These are phyloP conservation scores for Halophytophthora polymorphica DNA, from an alignment of 352 stramenopile genomes.

Conservation along the genomic window DNA sequence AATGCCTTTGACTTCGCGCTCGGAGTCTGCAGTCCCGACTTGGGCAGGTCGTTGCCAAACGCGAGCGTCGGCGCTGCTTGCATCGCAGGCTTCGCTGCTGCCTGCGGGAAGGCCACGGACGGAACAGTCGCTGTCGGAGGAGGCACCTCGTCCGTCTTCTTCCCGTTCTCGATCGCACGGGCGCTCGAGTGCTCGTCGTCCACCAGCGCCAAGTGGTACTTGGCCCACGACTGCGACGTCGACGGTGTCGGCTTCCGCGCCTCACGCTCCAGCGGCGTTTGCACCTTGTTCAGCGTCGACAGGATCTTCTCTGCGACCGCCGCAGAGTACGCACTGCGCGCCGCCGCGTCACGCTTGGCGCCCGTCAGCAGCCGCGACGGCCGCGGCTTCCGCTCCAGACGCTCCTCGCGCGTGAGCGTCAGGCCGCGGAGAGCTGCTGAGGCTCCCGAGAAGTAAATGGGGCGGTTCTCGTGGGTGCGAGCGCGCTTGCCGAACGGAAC, in stretches of 20 bases:
- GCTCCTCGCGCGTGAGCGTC: conserved; percentile 48
- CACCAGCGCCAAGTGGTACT: conserved; percentile 70
- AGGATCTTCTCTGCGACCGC: conserved; percentile 78
- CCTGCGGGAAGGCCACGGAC: conserved; percentile 33
- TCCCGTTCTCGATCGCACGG: conserved; percentile 21
- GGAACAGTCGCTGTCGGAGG: conserved; percentile 60
- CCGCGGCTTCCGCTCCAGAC: conserved; percentile 49
- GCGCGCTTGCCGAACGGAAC: conserved; percentile 46
- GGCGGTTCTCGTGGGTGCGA: conserved; percentile 32
- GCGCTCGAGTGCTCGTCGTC: conserved; percentile 21
- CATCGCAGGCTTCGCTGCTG: conserved; percentile 6
- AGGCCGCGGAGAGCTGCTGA: conserved; percentile 23
- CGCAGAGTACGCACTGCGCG: conserved; percentile 69
- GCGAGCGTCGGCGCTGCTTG: conserved; percentile 1
- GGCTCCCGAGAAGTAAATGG: conserved; percentile 35
- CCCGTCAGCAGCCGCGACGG: conserved; percentile 77
- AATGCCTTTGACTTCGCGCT: conserved; percentile 14
- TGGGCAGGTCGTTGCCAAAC: conserved; percentile 8
- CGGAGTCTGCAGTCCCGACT: conserved; percentile 14
- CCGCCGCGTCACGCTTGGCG: conserved; percentile 46
- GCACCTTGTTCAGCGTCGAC: conserved; percentile 76
- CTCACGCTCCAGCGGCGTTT: conserved; percentile 73
- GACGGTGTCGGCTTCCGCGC: conserved; percentile 70
- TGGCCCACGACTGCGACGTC: conserved; percentile 81
- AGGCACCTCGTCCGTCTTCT: conserved; percentile 32